Percentiles rank a stretch among this genome's conserved stretches.
Evolutionary conservation across 768 basidiomycete species (phyloP).

Genomic region (Glaciozyma antarctica): DNA sequence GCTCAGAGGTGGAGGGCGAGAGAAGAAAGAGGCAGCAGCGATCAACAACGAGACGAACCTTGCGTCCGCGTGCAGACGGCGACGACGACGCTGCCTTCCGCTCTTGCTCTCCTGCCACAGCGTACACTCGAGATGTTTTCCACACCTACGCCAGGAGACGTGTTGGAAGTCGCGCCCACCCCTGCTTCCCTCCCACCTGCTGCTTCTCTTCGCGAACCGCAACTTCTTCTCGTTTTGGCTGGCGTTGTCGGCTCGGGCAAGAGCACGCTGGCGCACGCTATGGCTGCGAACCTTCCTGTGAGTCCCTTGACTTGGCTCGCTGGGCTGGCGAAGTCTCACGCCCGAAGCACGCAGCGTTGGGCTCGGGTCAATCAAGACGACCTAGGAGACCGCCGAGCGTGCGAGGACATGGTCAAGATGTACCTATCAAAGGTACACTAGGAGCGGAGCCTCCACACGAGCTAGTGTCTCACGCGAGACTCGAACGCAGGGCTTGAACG

Average conservation of each 20-base stretch:
- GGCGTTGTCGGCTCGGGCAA: constrained; percentile 29
- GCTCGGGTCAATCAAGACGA: constrained; percentile 28
- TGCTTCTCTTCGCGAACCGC: not conserved
- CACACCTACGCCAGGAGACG: too few species aligned
- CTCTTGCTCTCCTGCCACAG: too few species aligned
- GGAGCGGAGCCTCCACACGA: not conserved
- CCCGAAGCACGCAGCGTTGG: constrained; percentile 8
- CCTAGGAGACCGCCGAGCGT: constrained; percentile 21
- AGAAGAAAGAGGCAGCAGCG: too few species aligned
- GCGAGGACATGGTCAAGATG: constrained; percentile 16
- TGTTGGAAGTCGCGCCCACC: too few species aligned
- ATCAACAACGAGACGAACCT: too few species aligned
- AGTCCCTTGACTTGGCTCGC: not conserved
- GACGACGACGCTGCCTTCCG: too few species aligned
- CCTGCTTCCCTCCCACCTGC: not conserved
- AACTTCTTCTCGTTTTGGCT: constrained; percentile 18
- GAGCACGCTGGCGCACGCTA: constrained; percentile 6
- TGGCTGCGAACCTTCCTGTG: constrained; percentile 6
- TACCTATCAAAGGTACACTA: not conserved
- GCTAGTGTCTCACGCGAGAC: too few species aligned
- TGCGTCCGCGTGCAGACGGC: too few species aligned
- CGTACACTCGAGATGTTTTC: too few species aligned
- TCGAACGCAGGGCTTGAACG: not conserved
- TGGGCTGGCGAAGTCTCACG: not conserved
- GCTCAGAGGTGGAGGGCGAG: too few species aligned